phyloP scores from a whole-genome alignment of 805 yeast species.

The Geotrichum ghanense region DNA sequence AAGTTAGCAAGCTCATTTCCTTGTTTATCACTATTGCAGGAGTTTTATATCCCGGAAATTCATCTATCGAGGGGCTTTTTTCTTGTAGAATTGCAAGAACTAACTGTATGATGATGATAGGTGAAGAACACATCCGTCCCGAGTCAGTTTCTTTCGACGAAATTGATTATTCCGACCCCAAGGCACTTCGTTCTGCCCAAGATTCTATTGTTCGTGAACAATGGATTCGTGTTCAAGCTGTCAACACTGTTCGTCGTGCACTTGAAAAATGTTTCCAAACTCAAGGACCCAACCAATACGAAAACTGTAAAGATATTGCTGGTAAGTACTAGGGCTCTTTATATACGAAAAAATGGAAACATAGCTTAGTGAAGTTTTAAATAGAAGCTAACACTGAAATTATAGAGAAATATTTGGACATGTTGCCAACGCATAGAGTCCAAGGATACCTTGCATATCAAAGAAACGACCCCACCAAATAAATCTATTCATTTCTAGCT shows the following conservation, averaged over 20 bases:
- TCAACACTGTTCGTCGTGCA: conserved; percentile 61
- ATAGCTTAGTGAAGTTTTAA: neutral
- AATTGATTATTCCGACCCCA: conserved; percentile 59
- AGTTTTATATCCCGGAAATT: no score
- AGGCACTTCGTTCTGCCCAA: conserved; percentile 61
- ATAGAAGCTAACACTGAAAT: conserved; percentile 21
- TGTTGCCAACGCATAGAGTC: conserved; percentile 58
- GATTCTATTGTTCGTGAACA: conserved; percentile 69
- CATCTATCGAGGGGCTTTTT: no score
- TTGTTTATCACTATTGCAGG: neutral
- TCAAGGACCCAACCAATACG: conserved; percentile 56
- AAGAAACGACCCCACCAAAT: conserved; percentile 77
- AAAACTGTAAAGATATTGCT: conserved; percentile 71
- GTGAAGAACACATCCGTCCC: conserved; percentile 30
- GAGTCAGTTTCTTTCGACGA: conserved; percentile 75
- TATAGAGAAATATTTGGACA: conserved; percentile 49
- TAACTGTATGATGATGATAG: no score
- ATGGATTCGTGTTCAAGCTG: conserved; percentile 57
- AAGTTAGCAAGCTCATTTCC: neutral
- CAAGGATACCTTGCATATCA: conserved; percentile 78
- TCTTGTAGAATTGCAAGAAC: no score
- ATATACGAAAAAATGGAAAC: neutral
- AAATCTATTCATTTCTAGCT: conserved; percentile 12
- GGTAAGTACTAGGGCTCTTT: conserved; percentile 30
- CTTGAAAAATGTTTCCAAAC: conserved; percentile 57